Evolutionary conservation across 371 early-diverging fungal genomes (phyloP).

Genomic region (Rhizomucor pusillus): DNA sequence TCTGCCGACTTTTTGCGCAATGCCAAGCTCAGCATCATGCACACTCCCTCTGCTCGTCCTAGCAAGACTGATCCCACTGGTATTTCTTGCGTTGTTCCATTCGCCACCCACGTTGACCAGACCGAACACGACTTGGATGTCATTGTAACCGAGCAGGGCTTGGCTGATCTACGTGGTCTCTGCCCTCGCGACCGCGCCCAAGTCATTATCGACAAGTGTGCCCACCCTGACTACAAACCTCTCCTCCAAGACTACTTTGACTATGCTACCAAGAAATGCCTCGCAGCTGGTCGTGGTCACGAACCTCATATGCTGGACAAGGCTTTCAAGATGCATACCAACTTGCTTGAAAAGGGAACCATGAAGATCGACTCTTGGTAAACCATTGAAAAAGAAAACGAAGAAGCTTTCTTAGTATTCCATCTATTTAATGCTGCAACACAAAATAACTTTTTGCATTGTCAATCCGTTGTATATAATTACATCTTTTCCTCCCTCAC

Average conservation of each 20-base stretch:
- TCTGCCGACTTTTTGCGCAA: conserved; percentile 53
- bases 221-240: conserved; percentile 51
- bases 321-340: conserved; percentile 57
- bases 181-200: conserved; percentile 54
- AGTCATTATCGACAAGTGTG: conserved; percentile 52
- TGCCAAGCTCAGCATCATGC: conserved; percentile 50
- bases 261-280: conserved; percentile 47
- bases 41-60: conserved; percentile 51
- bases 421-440: no score
- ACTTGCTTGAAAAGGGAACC: conserved; percentile 52
- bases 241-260: conserved; percentile 52
- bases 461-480: no score
- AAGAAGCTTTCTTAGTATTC: no score
- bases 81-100: conserved; percentile 51
- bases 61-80: conserved; percentile 49
- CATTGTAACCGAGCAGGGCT: conserved; percentile 53
- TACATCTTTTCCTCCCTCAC: no score
- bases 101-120: conserved; percentile 51
- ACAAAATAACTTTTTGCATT: no score
- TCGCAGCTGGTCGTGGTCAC: conserved; percentile 49
- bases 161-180: conserved; percentile 53
- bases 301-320: conserved; percentile 56
- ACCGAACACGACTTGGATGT: conserved; percentile 56
- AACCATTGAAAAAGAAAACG: neutral
- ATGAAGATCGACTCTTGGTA: conserved; percentile 58